Evolutionary conservation across 345 rosid species (phyloP).

Genomic region (Eutrema yunnanense): DNA sequence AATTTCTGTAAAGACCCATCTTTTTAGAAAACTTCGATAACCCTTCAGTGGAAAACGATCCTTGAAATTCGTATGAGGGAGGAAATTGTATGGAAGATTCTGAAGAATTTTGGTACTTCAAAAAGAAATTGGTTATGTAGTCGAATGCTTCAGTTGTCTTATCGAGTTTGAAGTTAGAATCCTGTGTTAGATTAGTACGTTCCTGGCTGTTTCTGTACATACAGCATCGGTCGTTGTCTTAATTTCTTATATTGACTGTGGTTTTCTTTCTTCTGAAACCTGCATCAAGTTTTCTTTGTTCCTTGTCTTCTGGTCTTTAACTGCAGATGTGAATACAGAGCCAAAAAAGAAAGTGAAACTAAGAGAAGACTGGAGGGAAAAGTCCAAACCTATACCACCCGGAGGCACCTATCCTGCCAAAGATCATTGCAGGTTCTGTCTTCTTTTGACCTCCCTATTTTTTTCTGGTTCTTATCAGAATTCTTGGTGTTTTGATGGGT

Average conservation of each 20-base stretch:
- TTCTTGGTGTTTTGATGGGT: background rate
- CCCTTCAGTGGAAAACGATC: background rate
- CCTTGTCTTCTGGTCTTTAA: background rate
- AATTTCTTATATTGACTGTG: background rate
- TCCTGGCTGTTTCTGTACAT: background rate
- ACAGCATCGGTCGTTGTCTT: background rate
- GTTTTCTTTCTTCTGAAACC: background rate
- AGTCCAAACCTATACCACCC: slow-evolving; percentile 78
- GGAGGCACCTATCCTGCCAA: slow-evolving; percentile 94
- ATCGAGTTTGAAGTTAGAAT: background rate
- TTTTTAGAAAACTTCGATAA: background rate
- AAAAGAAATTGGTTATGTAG: background rate
- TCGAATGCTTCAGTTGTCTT: background rate
- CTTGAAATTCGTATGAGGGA: background rate
- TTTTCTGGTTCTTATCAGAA: background rate
- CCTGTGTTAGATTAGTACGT: background rate
- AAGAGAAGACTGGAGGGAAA: slow-evolving; percentile 84
- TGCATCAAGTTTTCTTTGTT: background rate
- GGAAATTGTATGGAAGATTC: background rate
- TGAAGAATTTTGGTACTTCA: background rate
- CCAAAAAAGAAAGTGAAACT: slow-evolving; percentile 48
- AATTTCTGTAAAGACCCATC: background rate
- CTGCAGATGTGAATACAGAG: slow-evolving; percentile 30
- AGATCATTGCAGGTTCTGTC: slow-evolving; percentile 83
- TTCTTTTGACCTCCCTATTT: background rate